phyloP scores from a whole-genome alignment of 192 early-diverging fungal genomes.

The Glomus cerebriforme region DNA sequence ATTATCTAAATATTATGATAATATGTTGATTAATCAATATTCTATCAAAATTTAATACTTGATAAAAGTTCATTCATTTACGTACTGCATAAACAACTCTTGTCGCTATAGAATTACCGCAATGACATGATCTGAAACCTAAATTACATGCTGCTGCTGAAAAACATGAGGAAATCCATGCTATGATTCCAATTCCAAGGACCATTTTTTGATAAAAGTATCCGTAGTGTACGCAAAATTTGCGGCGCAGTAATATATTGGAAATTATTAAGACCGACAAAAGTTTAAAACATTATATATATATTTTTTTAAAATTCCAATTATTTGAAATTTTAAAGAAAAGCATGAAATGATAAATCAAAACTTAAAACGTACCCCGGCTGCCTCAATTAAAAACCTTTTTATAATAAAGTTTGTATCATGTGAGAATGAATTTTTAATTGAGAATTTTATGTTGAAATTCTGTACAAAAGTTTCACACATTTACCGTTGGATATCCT shows the following conservation, averaged over 20 bases:
- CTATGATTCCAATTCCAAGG: constrained; percentile 50
- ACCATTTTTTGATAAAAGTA: constrained; percentile 42
- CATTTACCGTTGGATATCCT: background rate
- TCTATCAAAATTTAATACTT: too few relatives aligned
- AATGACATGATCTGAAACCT: constrained; percentile 58
- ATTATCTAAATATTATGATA: constrained; percentile 36
- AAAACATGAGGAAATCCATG: constrained; percentile 49
- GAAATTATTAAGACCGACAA: too few relatives aligned
- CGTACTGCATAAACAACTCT: constrained; percentile 57
- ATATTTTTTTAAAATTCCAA: too few relatives aligned
- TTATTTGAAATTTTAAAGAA: too few relatives aligned
- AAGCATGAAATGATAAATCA: too few relatives aligned
- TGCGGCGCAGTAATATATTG: background rate
- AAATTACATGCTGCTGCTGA: constrained; percentile 63
- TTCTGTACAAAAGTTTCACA: background rate
- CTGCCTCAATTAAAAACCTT: too few relatives aligned
- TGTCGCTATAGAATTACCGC: constrained; percentile 61
- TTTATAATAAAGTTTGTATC: background rate
- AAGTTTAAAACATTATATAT: too few relatives aligned
- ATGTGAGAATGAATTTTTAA: background rate
- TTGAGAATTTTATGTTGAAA: background rate
- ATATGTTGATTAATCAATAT: background rate
- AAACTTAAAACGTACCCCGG: too few relatives aligned
- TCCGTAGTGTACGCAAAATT: too few relatives aligned
- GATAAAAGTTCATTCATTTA: background rate